Conservation (phyloP, 495 filamentous ascomycete genomes). For the Penicillium canescens region DNA sequence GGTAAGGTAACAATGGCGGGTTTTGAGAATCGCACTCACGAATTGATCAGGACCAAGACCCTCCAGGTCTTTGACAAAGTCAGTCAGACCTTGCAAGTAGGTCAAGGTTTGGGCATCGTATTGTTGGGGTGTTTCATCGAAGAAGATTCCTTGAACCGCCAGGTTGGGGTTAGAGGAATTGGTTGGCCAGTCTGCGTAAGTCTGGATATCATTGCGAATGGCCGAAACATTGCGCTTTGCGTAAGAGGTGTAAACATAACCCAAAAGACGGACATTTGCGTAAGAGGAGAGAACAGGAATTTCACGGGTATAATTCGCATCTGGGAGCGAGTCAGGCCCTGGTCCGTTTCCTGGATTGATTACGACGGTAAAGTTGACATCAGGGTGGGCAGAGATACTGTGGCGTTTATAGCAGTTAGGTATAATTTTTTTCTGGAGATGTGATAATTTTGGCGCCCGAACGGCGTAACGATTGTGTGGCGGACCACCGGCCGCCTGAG, state of each 20-base stretch:
- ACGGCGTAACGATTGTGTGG: conserved; percentile 9
- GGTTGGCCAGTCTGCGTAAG: conserved; percentile 48
- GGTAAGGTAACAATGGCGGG: conserved; percentile 8
- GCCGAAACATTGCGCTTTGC: conserved; percentile 40
- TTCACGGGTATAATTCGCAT: conserved; percentile 52
- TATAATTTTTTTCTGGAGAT: conserved; percentile 6
- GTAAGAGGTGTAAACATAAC: conserved; percentile 56
- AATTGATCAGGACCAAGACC: conserved; percentile 39
- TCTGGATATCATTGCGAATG: conserved; percentile 45
- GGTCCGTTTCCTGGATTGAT: conserved; percentile 59
- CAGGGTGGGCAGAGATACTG: conserved; percentile 42
- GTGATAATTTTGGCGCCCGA: conserved; percentile 8
- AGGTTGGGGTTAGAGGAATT: conserved; percentile 33
- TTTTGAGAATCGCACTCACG: conserved; percentile 30
- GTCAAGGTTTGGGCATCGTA: conserved; percentile 32
- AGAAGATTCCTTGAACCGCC: conserved; percentile 48
- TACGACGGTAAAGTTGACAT: conserved; percentile 52
- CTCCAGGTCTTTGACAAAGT: conserved; percentile 31
- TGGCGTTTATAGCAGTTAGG: conserved; percentile 26
- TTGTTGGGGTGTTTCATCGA: conserved; percentile 48
- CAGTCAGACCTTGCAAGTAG: conserved; percentile 40
- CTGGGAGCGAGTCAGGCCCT: conserved; percentile 43
- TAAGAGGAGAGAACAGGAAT: conserved; percentile 43
- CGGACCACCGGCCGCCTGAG: conserved; percentile 25
- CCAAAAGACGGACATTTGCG: conserved; percentile 52